Evolutionary conservation across 306 rosid species (phyloP).

Genomic region (Quercus dentata): DNA sequence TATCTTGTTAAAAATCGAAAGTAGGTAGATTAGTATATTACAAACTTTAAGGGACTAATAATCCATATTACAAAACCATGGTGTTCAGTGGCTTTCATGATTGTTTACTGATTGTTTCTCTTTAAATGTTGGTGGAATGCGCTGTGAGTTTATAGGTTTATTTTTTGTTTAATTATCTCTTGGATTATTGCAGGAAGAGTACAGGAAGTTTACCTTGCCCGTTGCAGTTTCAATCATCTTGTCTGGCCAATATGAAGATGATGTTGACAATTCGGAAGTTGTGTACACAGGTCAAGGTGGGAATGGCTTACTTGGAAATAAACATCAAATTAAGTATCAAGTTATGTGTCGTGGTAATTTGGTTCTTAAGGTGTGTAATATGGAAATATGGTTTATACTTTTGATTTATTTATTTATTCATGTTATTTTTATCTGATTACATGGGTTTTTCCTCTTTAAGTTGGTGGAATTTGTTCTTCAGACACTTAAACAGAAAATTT

Average conservation of each 20-base stretch:
- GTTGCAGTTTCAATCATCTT: conserved; percentile 28
- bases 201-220: conserved; percentile 12
- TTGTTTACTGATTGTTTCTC: neutral
- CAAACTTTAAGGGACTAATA: neutral
- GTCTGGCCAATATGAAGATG: conserved; percentile 35
- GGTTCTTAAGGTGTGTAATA: conserved; percentile 35
- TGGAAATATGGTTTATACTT: neutral
- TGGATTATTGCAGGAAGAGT: conserved; percentile 6
- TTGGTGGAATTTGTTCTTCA: neutral
- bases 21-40: neutral
- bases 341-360: conserved; percentile 30
- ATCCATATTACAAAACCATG: neutral
- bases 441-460: neutral
- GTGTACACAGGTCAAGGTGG: conserved; percentile 46
- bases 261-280: conserved; percentile 25
- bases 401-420: neutral
- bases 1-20: neutral
- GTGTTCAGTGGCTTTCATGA: neutral
- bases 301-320: conserved; percentile 38
- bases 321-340: conserved; percentile 35
- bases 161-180: neutral
- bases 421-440: neutral
- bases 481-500: neutral
- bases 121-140: neutral
- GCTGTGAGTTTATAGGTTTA: neutral